phyloP scores from a whole-genome alignment of 768 basidiomycete genomes.

The Infundibulicybe gibba region DNA sequence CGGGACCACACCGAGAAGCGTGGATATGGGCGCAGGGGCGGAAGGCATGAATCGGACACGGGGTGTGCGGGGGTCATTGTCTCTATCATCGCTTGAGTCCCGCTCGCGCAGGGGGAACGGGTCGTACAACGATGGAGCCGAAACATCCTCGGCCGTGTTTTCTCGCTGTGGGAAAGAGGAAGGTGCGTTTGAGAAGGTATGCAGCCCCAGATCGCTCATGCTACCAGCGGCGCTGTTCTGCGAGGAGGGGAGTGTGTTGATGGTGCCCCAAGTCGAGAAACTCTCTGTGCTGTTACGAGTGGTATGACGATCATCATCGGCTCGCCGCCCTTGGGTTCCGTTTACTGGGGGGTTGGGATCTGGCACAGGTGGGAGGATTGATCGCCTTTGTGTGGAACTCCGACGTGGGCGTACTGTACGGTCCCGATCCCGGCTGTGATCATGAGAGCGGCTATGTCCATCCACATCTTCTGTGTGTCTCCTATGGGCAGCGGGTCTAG shows the following conservation, averaged over 20 bases:
- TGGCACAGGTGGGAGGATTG: neutral
- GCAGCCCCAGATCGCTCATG: slow-evolving; percentile 21
- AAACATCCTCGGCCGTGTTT: neutral
- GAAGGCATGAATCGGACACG: neutral
- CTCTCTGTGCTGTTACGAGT: neutral
- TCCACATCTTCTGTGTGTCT: neutral
- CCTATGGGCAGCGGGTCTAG: neutral
- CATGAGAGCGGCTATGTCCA: neutral
- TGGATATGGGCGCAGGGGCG: neutral
- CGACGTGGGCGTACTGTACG: neutral
- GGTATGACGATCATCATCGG: neutral
- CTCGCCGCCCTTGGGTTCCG: neutral
- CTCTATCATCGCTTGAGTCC: neutral
- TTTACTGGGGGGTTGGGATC: neutral
- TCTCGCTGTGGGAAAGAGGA: neutral
- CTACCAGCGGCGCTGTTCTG: neutral
- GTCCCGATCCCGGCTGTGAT: neutral
- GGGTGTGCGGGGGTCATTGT: neutral
- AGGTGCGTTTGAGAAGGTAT: slow-evolving; percentile 11
- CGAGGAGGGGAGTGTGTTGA: slow-evolving; percentile 15
- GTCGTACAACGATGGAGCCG: neutral
- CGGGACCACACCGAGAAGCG: neutral
- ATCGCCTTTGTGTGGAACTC: neutral
- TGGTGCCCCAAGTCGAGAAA: slow-evolving; percentile 28
- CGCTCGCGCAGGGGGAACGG: neutral